Evolutionary conservation across 129 eudicot species (phyloP).

Genomic region (Ambrosia artemisiifolia): DNA sequence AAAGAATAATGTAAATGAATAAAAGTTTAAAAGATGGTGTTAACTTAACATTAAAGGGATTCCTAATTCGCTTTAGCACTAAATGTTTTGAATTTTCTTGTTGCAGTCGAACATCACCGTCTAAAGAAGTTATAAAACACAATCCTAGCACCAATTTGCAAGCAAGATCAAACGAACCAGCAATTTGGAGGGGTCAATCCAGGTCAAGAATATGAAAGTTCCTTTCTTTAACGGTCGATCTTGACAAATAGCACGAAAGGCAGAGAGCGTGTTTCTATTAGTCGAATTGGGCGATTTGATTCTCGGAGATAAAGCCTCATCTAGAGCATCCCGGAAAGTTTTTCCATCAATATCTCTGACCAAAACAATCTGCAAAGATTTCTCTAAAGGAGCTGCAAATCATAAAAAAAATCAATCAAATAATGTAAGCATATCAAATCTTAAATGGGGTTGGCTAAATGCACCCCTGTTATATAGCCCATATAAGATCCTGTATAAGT

Average conservation of each 20-base stretch:
- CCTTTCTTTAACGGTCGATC: constrained; percentile 71
- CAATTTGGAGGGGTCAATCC: constrained; percentile 73
- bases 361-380: constrained; percentile 72
- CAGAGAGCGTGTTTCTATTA: constrained; percentile 66
- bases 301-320: constrained; percentile 79
- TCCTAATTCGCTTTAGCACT: too few relatives aligned
- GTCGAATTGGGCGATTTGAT: constrained; percentile 55
- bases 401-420: neutral
- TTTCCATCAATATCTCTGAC: constrained; percentile 95
- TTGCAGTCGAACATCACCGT: too few relatives aligned
- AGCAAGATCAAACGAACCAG: constrained; percentile 48
- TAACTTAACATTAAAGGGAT: too few relatives aligned
- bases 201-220: constrained; percentile 70
- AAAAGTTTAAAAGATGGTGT: too few relatives aligned
- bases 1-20: too few relatives aligned
- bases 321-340: constrained; percentile 90
- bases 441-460: too few relatives aligned
- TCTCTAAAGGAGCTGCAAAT: constrained; percentile 70
- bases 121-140: neutral
- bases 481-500: too few relatives aligned
- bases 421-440: constrained; percentile 10
- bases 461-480: too few relatives aligned
- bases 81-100: too few relatives aligned
- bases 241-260: constrained; percentile 62
- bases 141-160: neutral